Evolutionary conservation across 768 basidiomycete genomes (phyloP), one percentile per base, ranked within the genome.

Genomic region (Pholiota molesta): DNA sequence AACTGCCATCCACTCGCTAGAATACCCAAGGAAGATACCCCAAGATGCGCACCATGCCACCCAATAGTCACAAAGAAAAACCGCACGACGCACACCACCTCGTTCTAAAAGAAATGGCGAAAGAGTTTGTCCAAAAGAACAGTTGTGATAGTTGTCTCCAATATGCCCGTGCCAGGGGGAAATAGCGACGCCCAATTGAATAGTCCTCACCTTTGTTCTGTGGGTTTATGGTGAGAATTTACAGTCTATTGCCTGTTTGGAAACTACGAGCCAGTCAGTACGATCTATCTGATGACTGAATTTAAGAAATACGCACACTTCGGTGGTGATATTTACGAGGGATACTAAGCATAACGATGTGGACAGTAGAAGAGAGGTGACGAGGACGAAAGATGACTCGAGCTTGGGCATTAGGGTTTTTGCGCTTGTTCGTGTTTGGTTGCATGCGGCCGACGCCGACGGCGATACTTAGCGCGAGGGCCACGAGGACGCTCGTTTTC

Each of bases 391-490:
- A 51, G 28, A 4, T 54, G 63, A 59, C 52, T 61, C 59, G 52
- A 37, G 33, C 23, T 63, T 65, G 66, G 64, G 66, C 66, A 57
- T 54, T 67, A 67, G 66, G 66, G 66, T 67, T 67, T 65, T 65
- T 65, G 17, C 51, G 52, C 55, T 65, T 67, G 66, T 49, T 23
- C 37, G 8, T 67, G 28, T 35, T 67, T 67, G 65, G 35, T 13
- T 37, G 11, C n/a, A n/a, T n/a, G n/a, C n/a, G n/a, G n/a, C n/a
- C n/a, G n/a, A n/a, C n/a, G n/a, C n/a, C n/a, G n/a, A n/a, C n/a
- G n/a, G n/a, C n/a, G n/a, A n/a, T n/a, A n/a, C n/a, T n/a, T n/a
- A n/a, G n/a, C n/a, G n/a, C n/a, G n/a, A n/a, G n/a, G n/a, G n/a
- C n/a, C n/a, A n/a, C n/a, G 47, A 49, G 14, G 2, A 49, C 47